Evolutionary conservation across 306 rosid species (phyloP), one percentile per base, ranked within the genome.

Genomic region (Erythrophleum fordii): DNA sequence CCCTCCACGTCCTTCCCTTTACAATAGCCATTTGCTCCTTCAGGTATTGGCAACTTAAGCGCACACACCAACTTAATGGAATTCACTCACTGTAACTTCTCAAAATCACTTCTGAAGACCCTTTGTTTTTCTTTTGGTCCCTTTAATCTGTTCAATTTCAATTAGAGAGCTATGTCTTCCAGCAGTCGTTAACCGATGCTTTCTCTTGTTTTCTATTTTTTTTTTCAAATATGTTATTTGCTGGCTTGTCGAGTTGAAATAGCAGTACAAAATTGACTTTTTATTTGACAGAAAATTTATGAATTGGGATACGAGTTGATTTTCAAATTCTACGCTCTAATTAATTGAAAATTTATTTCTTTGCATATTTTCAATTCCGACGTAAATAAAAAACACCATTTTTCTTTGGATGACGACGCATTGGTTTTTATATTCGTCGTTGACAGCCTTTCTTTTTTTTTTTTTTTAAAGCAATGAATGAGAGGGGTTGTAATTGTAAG

Each of bases 1-100:
- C 72, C 41, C 71, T 46, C 84, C 72, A 72, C 65, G 58, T 14
- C 22, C 83, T 82, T 68, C 90, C 61, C 75, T 58, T 51, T 73
- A 11, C 53, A 49, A 10, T 6, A 11, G 9, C 29, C 26, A 26
- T 6, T 42, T 60, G 70, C 85, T 62, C 45, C 83, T 55, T 25
- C 68, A 69, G 83, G 85, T 75, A 73, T 73, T 20, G 18, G 13
- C 51, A 3, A 67, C 3, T 72, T 45, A 10, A 23, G 62, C 31
- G 26, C 31, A 23, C 2, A 0, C 62, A 23, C 31, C 51, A 20
- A 67, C 5, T 62, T 37, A 31, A 17, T 51, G n/a, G 42, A 77
- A 67, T 41, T 68, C 75, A 56, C 20, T 7, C 35, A 17, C 45
- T 8, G 17, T 7, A 31, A 44, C 72, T 31, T 8, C 20, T n/a